Conservation (phyloP, 2,329 filamentous ascomycete genomes). For the Davidsoniella eucalypti region DNA sequence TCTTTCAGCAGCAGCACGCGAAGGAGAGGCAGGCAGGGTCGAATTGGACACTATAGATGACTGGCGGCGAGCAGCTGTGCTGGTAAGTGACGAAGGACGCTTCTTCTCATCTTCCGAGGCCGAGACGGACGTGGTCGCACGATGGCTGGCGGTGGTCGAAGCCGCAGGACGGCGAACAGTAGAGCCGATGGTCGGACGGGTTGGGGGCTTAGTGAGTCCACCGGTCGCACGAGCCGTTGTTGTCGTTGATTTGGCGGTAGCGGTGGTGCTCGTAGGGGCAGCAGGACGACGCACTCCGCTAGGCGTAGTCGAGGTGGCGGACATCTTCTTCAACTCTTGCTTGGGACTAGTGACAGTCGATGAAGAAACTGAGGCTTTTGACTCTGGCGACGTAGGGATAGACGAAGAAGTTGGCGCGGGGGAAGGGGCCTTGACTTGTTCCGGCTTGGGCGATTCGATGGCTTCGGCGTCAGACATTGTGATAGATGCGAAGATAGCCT, state of each 20-base stretch:
- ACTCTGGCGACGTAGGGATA: conserved; percentile 20
- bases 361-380: conserved; percentile 17
- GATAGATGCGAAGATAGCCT: conserved; percentile 2
- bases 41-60: conserved; percentile 18
- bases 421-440: conserved; percentile 23
- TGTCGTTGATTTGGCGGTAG: conserved; percentile 17
- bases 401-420: conserved; percentile 17
- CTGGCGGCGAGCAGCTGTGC: conserved; percentile 21
- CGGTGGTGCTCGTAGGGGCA: conserved; percentile 18
- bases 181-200: conserved; percentile 27
- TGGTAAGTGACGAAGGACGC: conserved; percentile 15
- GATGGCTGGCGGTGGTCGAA: conserved; percentile 26
- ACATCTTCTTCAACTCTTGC: conserved; percentile 22
- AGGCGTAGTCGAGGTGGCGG: conserved; percentile 17
- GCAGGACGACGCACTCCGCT: conserved; percentile 21
- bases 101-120: conserved; percentile 35
- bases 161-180: conserved; percentile 21
- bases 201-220: conserved; percentile 31
- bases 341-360: conserved; percentile 14
- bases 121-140: conserved; percentile 30
- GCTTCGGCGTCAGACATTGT: conserved; percentile 33
- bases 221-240: conserved; percentile 23
- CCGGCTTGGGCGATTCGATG: conserved; percentile 28
- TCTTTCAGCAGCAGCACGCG: conserved; percentile 18
- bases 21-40: conserved; percentile 17